phyloP scores from a whole-genome alignment of 139 green algal genomes.

The Tetratostichococcus sp. region DNA sequence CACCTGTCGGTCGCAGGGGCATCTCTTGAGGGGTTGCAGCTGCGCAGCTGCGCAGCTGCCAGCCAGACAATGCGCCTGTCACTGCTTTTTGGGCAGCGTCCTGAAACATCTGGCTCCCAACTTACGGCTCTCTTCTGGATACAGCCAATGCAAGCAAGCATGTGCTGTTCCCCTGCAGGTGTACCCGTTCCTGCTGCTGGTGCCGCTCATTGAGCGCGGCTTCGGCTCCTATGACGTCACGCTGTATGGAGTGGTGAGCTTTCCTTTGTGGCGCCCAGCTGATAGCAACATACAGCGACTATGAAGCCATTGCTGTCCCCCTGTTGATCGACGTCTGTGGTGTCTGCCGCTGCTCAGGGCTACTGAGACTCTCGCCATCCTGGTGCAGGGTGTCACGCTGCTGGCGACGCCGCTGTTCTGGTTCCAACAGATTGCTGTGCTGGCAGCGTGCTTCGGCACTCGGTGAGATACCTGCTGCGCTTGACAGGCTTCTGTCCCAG shows the following conservation, averaged over 20 bases:
- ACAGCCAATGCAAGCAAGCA: too few relatives aligned
- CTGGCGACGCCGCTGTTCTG: slow-evolving; percentile 3
- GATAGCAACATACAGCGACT: background rate
- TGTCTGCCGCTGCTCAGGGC: background rate
- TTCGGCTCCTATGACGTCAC: background rate
- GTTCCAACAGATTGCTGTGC: background rate
- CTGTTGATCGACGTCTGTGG: background rate
- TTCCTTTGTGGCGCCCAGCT: background rate
- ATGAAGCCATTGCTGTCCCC: background rate
- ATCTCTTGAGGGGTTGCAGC: too few relatives aligned
- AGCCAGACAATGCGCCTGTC: too few relatives aligned
- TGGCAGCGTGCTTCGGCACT: background rate
- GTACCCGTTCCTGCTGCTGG: slow-evolving; percentile 6
- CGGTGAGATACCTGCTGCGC: background rate
- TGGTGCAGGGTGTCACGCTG: background rate
- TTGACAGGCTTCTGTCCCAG: background rate
- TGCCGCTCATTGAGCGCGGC: background rate
- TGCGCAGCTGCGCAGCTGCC: too few relatives aligned
- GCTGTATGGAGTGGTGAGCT: background rate
- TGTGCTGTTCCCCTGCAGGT: background rate
- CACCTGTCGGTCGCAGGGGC: too few relatives aligned
- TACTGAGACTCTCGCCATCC: background rate
- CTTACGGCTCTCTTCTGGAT: too few relatives aligned
- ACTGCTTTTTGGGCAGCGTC: too few relatives aligned
- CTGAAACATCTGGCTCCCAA: too few relatives aligned